Evolutionary conservation across 2,329 filamentous ascomycete genomes (phyloP).

Genomic region (Colletotrichum cuscutae): DNA sequence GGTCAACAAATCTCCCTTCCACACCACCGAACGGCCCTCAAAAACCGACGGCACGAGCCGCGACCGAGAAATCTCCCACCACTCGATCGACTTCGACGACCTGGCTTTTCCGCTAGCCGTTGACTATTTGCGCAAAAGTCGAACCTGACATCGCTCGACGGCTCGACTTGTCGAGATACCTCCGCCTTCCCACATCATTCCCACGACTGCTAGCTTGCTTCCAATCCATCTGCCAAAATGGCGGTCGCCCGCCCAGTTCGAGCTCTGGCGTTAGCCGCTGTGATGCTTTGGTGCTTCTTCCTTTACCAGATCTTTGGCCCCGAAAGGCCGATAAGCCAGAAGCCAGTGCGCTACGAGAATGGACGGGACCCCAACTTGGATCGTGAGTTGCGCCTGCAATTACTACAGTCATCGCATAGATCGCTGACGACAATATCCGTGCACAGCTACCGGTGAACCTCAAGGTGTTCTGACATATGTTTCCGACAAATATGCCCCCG

Average conservation of each 20-base stretch:
- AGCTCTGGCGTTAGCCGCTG: slow-evolving; percentile 76
- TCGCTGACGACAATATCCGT: slow-evolving; percentile 22
- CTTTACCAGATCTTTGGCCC: slow-evolving; percentile 78
- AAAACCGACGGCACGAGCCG: slow-evolving; percentile 29
- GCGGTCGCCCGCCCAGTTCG: slow-evolving; percentile 87
- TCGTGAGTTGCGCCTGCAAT: slow-evolving; percentile 64
- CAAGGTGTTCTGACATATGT: slow-evolving; percentile 79
- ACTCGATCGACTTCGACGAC: slow-evolving; percentile 9
- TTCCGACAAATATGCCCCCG: slow-evolving; percentile 80
- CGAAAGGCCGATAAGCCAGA: slow-evolving; percentile 52
- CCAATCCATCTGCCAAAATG: slow-evolving; percentile 63
- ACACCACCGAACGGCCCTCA: slow-evolving; percentile 18
- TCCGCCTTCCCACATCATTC: not conserved
- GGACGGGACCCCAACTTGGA: slow-evolving; percentile 84
- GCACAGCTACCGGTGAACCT: slow-evolving; percentile 82
- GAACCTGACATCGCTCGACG: slow-evolving; percentile 3
- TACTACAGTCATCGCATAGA: not conserved
- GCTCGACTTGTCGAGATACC: not conserved
- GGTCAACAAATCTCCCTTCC: slow-evolving; percentile 16
- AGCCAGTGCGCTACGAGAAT: slow-evolving; percentile 42
- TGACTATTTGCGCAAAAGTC: slow-evolving; percentile 13
- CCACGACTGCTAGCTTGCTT: slow-evolving; percentile 5
- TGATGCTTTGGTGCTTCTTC: slow-evolving; percentile 81
- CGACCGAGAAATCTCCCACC: slow-evolving; percentile 9
- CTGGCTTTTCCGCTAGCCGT: slow-evolving; percentile 23